Conservation (phyloP, 2,329 filamentous ascomycete genomes). For the Dactylellina haptotyla region DNA sequence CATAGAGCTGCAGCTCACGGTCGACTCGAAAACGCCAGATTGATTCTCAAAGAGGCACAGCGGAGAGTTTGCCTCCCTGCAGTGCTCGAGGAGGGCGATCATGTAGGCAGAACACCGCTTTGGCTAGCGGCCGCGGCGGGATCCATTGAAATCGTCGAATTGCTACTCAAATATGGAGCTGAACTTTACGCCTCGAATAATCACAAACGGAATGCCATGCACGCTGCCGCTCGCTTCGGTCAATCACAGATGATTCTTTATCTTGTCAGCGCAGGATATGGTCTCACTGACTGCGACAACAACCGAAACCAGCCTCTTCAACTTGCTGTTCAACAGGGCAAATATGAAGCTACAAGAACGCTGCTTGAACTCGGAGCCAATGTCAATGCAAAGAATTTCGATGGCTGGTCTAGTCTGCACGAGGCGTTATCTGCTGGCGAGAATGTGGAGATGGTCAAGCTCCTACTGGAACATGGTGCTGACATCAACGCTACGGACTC, state of each 20-base stretch:
- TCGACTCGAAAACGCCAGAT: conserved; percentile 20
- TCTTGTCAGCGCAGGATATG: conserved; percentile 12
- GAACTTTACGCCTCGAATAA: conserved; percentile 9
- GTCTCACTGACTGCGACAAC: conserved; percentile 24
- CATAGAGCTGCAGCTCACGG: conserved; percentile 19
- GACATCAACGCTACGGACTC: conserved; percentile 15
- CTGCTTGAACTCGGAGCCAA: conserved; percentile 30
- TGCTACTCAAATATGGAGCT: conserved; percentile 32
- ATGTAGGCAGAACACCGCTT: conserved; percentile 13
- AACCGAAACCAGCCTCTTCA: conserved; percentile 12
- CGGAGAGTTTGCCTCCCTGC: conserved; percentile 24
- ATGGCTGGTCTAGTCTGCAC: conserved; percentile 34
- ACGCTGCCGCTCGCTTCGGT: conserved; percentile 21
- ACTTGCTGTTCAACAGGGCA: conserved; percentile 16
- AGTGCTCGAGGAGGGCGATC: conserved; percentile 18
- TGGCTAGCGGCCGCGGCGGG: conserved; percentile 28
- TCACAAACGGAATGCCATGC: conserved; percentile 8
- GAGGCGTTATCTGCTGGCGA: conserved; percentile 11
- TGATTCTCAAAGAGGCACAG: conserved; percentile 36
- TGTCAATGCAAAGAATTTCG: conserved; percentile 25
- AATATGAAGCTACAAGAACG: conserved; percentile 20
- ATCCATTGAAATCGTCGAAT: conserved; percentile 20
- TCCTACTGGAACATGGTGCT: conserved; percentile 29
- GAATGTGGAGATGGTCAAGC: conserved; percentile 21
- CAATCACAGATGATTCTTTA: conserved; percentile 37